Percentiles rank a stretch among this genome's conserved stretches.
Evolutionary conservation across 225 moss, liverwort and hornwort genomes (phyloP).

Genomic region (Bryum argenteum): DNA sequence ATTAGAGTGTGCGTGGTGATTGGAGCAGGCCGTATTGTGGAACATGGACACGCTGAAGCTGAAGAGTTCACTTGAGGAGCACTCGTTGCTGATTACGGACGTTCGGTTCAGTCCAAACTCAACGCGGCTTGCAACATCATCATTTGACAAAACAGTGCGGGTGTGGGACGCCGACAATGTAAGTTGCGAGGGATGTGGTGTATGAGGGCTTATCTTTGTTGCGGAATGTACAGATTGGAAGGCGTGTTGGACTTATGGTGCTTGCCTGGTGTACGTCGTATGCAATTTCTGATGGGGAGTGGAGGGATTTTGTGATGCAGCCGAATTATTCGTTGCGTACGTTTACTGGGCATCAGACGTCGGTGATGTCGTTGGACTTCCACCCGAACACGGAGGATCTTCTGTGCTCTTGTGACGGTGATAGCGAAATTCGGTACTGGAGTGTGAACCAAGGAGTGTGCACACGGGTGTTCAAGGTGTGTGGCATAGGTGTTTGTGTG

Average conservation of each 20-base stretch:
- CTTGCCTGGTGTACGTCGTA: not conserved
- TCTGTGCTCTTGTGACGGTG: slow-evolving; percentile 96
- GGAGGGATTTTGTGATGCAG: slow-evolving; percentile 51
- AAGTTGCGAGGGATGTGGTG: slow-evolving; percentile 29
- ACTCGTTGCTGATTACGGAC: slow-evolving; percentile 94
- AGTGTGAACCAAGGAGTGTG: slow-evolving; percentile 86
- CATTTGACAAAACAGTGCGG: slow-evolving; percentile 98
- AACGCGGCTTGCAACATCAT: slow-evolving; percentile 93
- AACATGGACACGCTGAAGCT: slow-evolving; percentile 98
- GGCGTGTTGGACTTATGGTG: not conserved
- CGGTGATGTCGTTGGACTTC: slow-evolving; percentile 97
- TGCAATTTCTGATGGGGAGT: slow-evolving; percentile 14
- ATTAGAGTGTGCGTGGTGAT: slow-evolving; percentile 11
- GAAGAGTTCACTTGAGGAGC: slow-evolving; percentile 96
- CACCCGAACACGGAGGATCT: slow-evolving; percentile 94
- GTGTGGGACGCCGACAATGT: slow-evolving; percentile 99
- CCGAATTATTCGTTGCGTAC: slow-evolving; percentile 85
- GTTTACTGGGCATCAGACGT: slow-evolving; percentile 82
- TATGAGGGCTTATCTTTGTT: not conserved
- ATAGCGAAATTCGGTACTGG: slow-evolving; percentile 99
- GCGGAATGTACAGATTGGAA: not conserved
- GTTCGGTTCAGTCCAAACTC: slow-evolving; percentile 98
- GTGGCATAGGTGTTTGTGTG: slow-evolving; percentile 5
- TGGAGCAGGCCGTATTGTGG: slow-evolving; percentile 83
- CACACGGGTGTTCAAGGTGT: slow-evolving; percentile 96